Percentiles rank a stretch among this genome's conserved stretches.
Conservation (phyloP, 2,329 filamentous ascomycete genomes). For the Aspergillus sp. region DNA sequence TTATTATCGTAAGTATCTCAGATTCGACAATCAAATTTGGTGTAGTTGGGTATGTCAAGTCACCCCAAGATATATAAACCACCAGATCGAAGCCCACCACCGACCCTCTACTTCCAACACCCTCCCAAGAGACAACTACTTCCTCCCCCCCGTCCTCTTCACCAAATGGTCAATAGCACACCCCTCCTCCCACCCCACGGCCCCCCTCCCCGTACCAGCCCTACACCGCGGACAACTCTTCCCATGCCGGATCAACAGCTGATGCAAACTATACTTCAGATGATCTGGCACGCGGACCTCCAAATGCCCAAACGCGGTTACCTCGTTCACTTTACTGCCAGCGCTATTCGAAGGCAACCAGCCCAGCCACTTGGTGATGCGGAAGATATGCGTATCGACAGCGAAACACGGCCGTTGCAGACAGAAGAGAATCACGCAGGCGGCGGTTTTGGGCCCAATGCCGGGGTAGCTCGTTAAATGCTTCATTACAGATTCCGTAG, state of each 20-base stretch:
- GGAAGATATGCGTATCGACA: slow-evolving; percentile 61
- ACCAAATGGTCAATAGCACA: slow-evolving; percentile 61
- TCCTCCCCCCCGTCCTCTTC: slow-evolving; percentile 48
- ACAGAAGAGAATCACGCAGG: slow-evolving; percentile 59
- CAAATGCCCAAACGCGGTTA: slow-evolving; percentile 52
- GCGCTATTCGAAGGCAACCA: slow-evolving; percentile 48
- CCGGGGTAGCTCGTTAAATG: slow-evolving; percentile 54
- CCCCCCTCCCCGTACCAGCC: slow-evolving; percentile 55
- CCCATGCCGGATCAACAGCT: slow-evolving; percentile 56
- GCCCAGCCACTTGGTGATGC: slow-evolving; percentile 54
- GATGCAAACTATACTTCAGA: slow-evolving; percentile 57
- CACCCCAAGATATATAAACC: too few species aligned
- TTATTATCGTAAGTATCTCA: too few species aligned
- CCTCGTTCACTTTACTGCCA: slow-evolving; percentile 29
- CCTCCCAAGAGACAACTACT: slow-evolving; percentile 9
- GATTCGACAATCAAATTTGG: too few species aligned
- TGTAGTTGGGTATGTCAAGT: too few species aligned
- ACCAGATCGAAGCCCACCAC: too few species aligned
- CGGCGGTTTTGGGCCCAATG: slow-evolving; percentile 60
- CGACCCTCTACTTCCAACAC: too few species aligned
- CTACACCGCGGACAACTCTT: slow-evolving; percentile 56
- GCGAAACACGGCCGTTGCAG: slow-evolving; percentile 58
- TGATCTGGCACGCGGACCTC: slow-evolving; percentile 56
- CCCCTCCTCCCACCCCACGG: slow-evolving; percentile 56
- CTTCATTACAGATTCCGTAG: slow-evolving; percentile 51